A percentile compares a stretch with the other conserved stretches of the same genome.
Evolutionary conservation across 345 rosid genomes (phyloP).

Genomic region (Gossypium longicalyx): DNA sequence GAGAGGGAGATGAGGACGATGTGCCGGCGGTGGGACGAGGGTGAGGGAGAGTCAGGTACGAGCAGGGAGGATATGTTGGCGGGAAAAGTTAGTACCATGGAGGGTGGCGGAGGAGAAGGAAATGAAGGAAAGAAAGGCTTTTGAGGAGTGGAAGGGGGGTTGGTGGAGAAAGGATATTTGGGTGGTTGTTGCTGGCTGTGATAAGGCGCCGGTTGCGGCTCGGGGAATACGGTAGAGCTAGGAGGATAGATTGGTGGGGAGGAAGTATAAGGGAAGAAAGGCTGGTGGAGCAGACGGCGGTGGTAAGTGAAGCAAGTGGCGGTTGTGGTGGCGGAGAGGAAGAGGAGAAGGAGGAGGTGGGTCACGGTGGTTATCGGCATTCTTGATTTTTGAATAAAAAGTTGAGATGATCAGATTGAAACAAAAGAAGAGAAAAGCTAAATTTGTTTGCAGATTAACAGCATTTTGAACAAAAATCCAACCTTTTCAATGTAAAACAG

Average conservation of each 20-base stretch:
- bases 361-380: conserved; percentile 1
- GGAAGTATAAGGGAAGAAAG: conserved; percentile 40
- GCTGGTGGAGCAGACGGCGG: conserved; percentile 71
- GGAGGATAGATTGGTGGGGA: conserved; percentile 42
- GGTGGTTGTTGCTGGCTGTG: conserved; percentile 35
- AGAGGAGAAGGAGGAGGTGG: conserved; percentile 22
- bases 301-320: conserved; percentile 9
- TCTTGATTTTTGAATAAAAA: neutral
- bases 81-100: conserved; percentile 64
- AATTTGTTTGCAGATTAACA: neutral
- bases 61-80: conserved; percentile 84
- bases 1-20: conserved; percentile 44
- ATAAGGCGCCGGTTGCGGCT: conserved; percentile 26
- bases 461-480: neutral
- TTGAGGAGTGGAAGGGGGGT: conserved; percentile 30
- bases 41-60: conserved; percentile 44
- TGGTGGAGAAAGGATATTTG: conserved; percentile 43
- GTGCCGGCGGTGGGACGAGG: conserved; percentile 26
- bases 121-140: conserved; percentile 47
- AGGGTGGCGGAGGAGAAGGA: conserved; percentile 34
- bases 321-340: conserved; percentile 15
- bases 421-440: neutral
- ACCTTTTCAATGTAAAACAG: neutral
- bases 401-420: neutral
- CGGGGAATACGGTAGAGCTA: conserved; percentile 30